phyloP scores from a whole-genome alignment of 2,329 filamentous ascomycete genomes.

The Neofusicoccum sp. region DNA sequence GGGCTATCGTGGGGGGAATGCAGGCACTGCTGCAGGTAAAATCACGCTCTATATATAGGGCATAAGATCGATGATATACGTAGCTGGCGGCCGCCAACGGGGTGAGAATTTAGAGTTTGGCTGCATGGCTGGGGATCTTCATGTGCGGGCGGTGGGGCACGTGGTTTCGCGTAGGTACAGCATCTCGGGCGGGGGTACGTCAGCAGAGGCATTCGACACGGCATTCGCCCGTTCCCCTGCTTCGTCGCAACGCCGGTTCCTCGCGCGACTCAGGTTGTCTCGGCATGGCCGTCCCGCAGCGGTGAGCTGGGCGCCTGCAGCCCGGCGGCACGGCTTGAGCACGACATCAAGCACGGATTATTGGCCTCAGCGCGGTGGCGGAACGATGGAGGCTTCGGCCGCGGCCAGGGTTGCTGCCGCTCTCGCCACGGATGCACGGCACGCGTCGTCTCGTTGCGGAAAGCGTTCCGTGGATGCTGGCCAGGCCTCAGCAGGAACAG shows the following conservation, averaged over 20 bases:
- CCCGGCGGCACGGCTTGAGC: too few relatives aligned
- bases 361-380: too few relatives aligned
- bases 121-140: neutral
- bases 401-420: neutral
- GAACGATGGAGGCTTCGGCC: neutral
- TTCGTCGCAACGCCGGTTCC: too few relatives aligned
- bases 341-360: too few relatives aligned
- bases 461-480: too few relatives aligned
- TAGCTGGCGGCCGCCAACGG: too few relatives aligned
- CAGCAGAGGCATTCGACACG: neutral
- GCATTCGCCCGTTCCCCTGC: neutral
- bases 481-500: neutral
- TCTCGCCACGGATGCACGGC: neutral
- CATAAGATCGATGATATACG: neutral
- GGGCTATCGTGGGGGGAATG: too few relatives aligned
- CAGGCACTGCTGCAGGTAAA: neutral
- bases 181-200: neutral
- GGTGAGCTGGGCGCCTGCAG: too few relatives aligned
- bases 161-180: neutral
- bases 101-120: neutral
- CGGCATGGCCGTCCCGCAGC: neutral
- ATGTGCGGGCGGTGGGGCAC: too few relatives aligned
- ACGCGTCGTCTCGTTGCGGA: neutral
- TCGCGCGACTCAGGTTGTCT: neutral
- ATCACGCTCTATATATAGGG: neutral